These are phyloP conservation scores for Agaricus sinodeliciosus DNA, from an alignment of 768 basidiomycete species.

Conservation along the genomic window DNA sequence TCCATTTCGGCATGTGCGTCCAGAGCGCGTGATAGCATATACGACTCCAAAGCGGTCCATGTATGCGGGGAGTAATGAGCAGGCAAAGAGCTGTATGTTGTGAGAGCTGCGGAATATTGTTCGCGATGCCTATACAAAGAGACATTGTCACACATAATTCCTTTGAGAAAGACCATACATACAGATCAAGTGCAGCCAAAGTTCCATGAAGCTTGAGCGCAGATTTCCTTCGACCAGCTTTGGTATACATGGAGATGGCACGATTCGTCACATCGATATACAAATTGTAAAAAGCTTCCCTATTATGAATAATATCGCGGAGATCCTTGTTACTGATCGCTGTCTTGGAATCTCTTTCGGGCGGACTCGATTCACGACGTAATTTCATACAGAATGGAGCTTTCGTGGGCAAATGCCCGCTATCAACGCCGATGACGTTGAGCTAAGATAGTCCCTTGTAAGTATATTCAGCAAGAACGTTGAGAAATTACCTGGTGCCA, in stretches of 20 bases:
- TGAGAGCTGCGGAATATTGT: conserved; percentile 53
- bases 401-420: conserved; percentile 61
- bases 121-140: conserved; percentile 51
- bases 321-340: conserved; percentile 58
- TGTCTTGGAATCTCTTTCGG: conserved; percentile 17
- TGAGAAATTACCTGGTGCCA: conserved; percentile 61
- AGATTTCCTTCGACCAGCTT: conserved; percentile 78
- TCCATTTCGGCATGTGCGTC: conserved; percentile 55
- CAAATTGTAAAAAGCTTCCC: conserved; percentile 65
- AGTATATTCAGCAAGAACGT: neutral
- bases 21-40: conserved; percentile 71
- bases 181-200: conserved; percentile 88
- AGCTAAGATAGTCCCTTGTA: conserved; percentile 42
- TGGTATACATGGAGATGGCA: conserved; percentile 79
- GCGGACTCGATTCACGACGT: conserved; percentile 17
- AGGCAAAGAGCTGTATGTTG: conserved; percentile 73
- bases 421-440: conserved; percentile 73
- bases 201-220: conserved; percentile 81
- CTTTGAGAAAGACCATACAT: conserved; percentile 24
- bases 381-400: conserved; percentile 66
- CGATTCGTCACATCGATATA: conserved; percentile 73
- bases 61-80: conserved; percentile 78
- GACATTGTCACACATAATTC: neutral
- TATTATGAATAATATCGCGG: conserved; percentile 45
- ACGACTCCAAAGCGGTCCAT: conserved; percentile 77